Base-by-base conservation (phyloP, 495 filamentous ascomycete genomes). In the Podospora pseudoanserina region DNA sequence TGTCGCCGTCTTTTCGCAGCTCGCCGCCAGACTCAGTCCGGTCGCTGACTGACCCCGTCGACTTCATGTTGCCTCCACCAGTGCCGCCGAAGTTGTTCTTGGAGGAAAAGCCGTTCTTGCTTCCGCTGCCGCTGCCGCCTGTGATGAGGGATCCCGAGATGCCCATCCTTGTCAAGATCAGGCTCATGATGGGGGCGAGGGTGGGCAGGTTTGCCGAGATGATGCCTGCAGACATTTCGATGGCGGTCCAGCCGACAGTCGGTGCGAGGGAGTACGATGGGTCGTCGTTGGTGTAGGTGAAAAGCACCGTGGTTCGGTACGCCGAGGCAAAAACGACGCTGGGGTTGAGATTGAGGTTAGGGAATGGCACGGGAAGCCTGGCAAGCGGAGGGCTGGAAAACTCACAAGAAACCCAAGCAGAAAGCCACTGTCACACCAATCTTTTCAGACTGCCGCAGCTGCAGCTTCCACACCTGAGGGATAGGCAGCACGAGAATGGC, bases 161-260 rank as follows among this genome's bases (percentile, higher is more conserved):
- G 60, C 66, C 66, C 19, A 68, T 2, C 19, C 30, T 60, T 54
- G n/a, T 3, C 20, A 32, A 27, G n/a, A 7, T 32, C 18, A 58
- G 13, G 15, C 54, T 26, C 60, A 76, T 32, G 6, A 76, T 70
- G 18, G 81, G 81, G 1, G 73, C 74, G 16, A 84, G 64, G n/a
- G 80, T 81, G 4, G 81, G 81, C 16, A 84, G 77, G 68, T 79
- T 82, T 65, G 81, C 81, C 34, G 76, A 81, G 16, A 83, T 73
- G 73, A 84, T 82, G 16, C 80, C 80, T 55, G 78, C 78, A 26
- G 81, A 76, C 74, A 81, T 79, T 70, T 84, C 81, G 71, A 82
- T 81, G 32, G 77, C 73, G 28, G 78, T 80, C 81, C 81, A 83
- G 67, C 72, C 75, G 30, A 79, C 76, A 39, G 80, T 78, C n/a